These are phyloP conservation scores for Pistacia vera DNA, from an alignment of 345 rosid species.

Conservation along the genomic window DNA sequence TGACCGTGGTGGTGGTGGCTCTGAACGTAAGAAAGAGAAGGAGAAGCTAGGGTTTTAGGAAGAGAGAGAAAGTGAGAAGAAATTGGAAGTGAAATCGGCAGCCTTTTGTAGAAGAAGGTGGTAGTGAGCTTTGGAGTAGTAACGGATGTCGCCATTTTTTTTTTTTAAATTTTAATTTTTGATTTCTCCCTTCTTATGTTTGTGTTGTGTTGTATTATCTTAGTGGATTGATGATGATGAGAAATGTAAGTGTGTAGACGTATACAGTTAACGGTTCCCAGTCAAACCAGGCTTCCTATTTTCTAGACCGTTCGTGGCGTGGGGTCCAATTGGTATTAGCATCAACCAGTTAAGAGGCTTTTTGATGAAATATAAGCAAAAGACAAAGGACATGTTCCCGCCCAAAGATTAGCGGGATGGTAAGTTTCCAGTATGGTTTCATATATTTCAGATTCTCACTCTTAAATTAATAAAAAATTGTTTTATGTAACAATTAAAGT, in stretches of 20 bases:
- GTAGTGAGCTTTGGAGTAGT: slow-evolving; percentile 66
- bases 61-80: slow-evolving; percentile 29
- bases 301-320: neutral
- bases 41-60: slow-evolving; percentile 39
- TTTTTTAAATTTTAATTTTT: neutral
- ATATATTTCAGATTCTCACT: too few relatives aligned
- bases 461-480: too few relatives aligned
- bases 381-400: too few relatives aligned
- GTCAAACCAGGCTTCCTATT: neutral
- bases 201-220: neutral
- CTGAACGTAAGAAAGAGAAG: slow-evolving; percentile 26
- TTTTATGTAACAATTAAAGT: too few relatives aligned
- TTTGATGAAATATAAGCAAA: too few relatives aligned
- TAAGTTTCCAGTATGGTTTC: too few relatives aligned
- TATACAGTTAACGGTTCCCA: neutral
- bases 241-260: neutral
- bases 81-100: slow-evolving; percentile 33
- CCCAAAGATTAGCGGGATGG: too few relatives aligned
- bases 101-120: slow-evolving; percentile 38
- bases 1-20: slow-evolving; percentile 17
- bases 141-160: slow-evolving; percentile 43
- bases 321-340: too few relatives aligned
- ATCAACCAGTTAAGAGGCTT: too few relatives aligned
- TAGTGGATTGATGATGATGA: neutral
- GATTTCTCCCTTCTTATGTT: neutral